Base-by-base conservation (phyloP, 805 yeast genomes). In the Saccharomycopsis sp. region DNA sequence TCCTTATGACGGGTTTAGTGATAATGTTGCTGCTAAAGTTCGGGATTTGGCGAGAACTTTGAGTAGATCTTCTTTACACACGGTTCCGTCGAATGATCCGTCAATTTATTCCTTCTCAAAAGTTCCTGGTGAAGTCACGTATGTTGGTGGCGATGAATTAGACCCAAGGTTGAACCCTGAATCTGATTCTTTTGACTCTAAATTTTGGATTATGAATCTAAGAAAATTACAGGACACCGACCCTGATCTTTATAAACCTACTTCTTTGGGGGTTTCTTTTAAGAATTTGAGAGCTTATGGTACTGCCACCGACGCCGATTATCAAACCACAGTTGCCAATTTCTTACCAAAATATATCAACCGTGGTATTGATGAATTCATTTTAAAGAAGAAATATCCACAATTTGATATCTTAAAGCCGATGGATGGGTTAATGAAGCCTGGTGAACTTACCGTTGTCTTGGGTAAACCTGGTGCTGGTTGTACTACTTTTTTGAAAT, bases 391-490 rank as follows among this genome's bases (percentile, higher is more conserved):
- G 48, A 55, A 48, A 48, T 59, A 51, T 44, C 59, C 52, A 47
- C 57, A 55, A 46, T 75, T 63, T 53, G 73, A 62, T 53, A 75
- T 68, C 51, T 65, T 72, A 57, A 72, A 71, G 54, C 61, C 74
- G 13, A 68, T 72, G 74, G 81, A 77, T 50, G 85, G 80, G 20
- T 51, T 72, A 13, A 56, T 75, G 32, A 65, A 64, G 44, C 82
- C 87, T 2, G 87, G 88, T 44, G 80, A 80, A 50, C 67, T 81
- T 38, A 75, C 81, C 4, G 84, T 82, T 44, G 89, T 83, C 8
- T 65, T 83, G 38, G 90, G 93, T 46, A 73, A 89, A 61, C 90
- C 90, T 1, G 90, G 90, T 54, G 71, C 83, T 29, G 85, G 85
- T 35, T 79, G 85, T 54, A 66, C 84, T 4, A 77, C 85, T 3